Conservation (phyloP, 257 asterid genomes). For the Perilla frutescens region DNA sequence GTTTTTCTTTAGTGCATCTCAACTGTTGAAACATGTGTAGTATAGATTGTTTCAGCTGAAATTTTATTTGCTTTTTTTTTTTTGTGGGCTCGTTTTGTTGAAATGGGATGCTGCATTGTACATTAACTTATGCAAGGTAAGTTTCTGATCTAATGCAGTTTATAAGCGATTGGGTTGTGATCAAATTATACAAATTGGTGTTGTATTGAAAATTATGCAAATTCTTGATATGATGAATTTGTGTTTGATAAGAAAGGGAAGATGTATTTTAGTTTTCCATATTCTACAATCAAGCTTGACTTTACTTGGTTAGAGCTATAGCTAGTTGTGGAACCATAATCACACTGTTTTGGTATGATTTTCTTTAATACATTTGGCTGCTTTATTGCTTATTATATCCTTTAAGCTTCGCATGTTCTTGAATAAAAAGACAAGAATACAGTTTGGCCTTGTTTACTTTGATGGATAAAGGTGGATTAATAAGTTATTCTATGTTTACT, state of each 20-base stretch:
- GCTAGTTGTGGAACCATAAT: background rate
- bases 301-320: background rate
- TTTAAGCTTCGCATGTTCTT: too few species aligned
- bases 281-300: background rate
- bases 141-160: background rate
- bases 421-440: background rate
- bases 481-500: too few species aligned
- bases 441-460: too few species aligned
- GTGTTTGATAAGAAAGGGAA: too few species aligned
- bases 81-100: background rate
- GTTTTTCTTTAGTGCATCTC: conserved; percentile 7
- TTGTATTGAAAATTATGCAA: background rate
- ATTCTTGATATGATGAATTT: background rate
- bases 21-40: background rate
- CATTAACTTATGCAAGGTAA: conserved; percentile 4
- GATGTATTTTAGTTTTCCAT: background rate
- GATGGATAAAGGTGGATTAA: too few species aligned
- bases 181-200: background rate
- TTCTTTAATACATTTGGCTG: conserved; percentile 21
- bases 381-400: background rate
- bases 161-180: background rate
- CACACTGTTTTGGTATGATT: background rate
- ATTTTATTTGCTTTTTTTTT: background rate
- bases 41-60: background rate
- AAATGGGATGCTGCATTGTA: background rate